Evolutionary conservation across 768 basidiomycete species (phyloP), one percentile per base, ranked within the genome.

Genomic region (Saitozyma podzolica): DNA sequence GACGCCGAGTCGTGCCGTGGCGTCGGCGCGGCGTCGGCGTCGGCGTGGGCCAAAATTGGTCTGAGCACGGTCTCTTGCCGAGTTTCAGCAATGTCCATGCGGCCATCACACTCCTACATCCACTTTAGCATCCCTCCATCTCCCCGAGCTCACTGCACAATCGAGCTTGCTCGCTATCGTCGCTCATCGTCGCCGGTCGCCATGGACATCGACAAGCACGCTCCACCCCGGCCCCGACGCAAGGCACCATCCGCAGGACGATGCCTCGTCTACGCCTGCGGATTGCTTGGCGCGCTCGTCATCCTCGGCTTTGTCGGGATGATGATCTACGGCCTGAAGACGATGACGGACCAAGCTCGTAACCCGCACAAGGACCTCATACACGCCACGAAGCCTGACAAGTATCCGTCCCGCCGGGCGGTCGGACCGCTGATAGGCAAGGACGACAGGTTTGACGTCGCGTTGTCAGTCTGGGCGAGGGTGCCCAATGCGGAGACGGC

Each of bases 391-490:
- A 47, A 61, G 60, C 13, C 57, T 56, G 4, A 52, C 41, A 40
- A 45, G 14, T 2, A 40, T 37, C 52, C 48, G 20, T 52, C 61
- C 2, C 54, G 29, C 29, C 29, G 29, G 29, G 29, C 29, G 29
- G 29, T 67, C 16, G 47, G 41, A 42, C 65, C 65, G 5, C 43
- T 67, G 4, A 56, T 67, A 17, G 61, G 60, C 10, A 3, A 9
- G 4, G 50, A 67, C 0, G 63, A 61, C 8, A 56, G 56, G 39
- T 67, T 63, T 40, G 65, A 67, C 40, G 37, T 67, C 4, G 16
- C 49, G 9, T 16, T 67, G 2, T 56, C 62, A 7, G 51, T 67
- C 0, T 63, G 53, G 42, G 47, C 48, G 6, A 55, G 65, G 19
- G 20, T 60, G 40, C 57, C 65, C 1, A 60, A 67, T 39, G 54